Evolutionary conservation across 2,329 filamentous ascomycete genomes (phyloP), one percentile per base, ranked within the genome.

Genomic region (Sclerotiophoma versabilis): DNA sequence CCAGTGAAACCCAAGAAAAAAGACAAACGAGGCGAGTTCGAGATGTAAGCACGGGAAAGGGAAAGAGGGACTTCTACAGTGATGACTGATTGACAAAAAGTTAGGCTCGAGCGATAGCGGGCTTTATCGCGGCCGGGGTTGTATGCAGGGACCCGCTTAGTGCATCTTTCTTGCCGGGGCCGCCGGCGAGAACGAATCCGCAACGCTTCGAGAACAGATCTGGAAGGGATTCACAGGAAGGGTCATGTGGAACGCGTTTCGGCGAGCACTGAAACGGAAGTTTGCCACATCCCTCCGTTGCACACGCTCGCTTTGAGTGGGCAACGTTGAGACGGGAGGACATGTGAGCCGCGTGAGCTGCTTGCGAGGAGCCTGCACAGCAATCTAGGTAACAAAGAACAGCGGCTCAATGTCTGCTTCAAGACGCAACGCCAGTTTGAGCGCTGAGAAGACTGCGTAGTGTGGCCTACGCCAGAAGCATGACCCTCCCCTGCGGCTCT

Each of bases 61-160:
- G 30, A 25, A 45, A 19, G 29, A 39, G 29, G 15, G 45, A 38
- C 36, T 37, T 33, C 7, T 36, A 41, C 19, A 19, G 14, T 15
- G 45, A 54, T 54, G 51, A 54, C 45, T 54, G 51, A 49, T 32
- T 22, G 45, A 37, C 51, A 49, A 54, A 54, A 54, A 49, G 39
- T 46, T 54, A 54, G 33, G 20, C 27, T 22, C 15, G 39, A 45
- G 44, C 51, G 51, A 54, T 54, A 54, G 33, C 44, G 45, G 44
- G 38, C 39, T 51, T 51, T 51, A 44, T 51, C 39, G 48, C 32
- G 15, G 22, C 51, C 29, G 45, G 45, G 45, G 45, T 34, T 27
- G 3, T 27, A 54, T 49, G 51, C 51, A 54, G 51, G 51, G 51
- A 45, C 51, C 44, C 27, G 33, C 17, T 20, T 49, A 49, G 50